Evolutionary conservation across 768 basidiomycete genomes (phyloP), one percentile per base, ranked within the genome.

Genomic region (Jaapia argillacea): DNA sequence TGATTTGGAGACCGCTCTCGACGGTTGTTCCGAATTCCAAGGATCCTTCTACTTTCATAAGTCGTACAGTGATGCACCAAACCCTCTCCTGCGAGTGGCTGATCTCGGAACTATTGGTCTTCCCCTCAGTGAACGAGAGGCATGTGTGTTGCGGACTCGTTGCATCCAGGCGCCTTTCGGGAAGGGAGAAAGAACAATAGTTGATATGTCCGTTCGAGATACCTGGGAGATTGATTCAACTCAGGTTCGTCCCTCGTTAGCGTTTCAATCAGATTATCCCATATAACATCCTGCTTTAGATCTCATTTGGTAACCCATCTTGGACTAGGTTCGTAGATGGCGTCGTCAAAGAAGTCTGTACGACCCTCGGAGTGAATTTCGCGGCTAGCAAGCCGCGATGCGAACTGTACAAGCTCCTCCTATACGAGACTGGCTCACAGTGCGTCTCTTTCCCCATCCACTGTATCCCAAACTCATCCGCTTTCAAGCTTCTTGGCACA

Each of bases 341-440:
- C 1, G 58, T 64, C 2, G 51, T 66, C 2, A 27, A 41, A 6
- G 51, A 58, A n/a, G 63, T 69, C 1, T 68, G 65, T 33, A 42
- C 53, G 22, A 49, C 54, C 1, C 52, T 75, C 1, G 71, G 71
- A 0, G 67, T 70, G 6, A 45, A 51, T 41, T 48, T 52, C 10
- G 39, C 56, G 1, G 49, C 52, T 0, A 50, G 54, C 18, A 44
- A 52, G 2, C 66, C 69, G 5, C 54, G 52, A 5, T 63, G 59
- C 49, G 67, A 73, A 44, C 48, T 71, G 5, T 65, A 72, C 47
- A 75, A 75, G 50, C 59, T 75, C 2, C 55, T 74, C 4, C 49
- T 75, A 14, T 72, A 73, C 42, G 67, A 74, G 49, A 56, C 56
- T 0, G 70, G 72, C 22, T 73, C 72, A 4, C 70, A 71, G 73